Evolutionary conservation across 805 yeast species (phyloP).

Genomic region (Yarrowia deformans): DNA sequence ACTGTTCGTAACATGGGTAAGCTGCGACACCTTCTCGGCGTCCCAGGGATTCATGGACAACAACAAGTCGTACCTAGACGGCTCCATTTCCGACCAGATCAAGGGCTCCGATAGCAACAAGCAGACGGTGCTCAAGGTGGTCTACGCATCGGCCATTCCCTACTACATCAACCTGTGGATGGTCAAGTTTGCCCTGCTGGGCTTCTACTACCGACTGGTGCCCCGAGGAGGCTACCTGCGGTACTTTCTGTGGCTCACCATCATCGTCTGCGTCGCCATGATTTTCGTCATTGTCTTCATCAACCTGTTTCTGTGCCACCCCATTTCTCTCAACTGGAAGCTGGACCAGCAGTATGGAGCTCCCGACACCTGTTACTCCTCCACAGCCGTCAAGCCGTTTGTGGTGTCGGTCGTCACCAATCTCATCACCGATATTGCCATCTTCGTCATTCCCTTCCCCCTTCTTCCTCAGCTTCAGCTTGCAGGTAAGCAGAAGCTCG

Average conservation of each 20-base stretch:
- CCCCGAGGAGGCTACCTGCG: conserved; percentile 45
- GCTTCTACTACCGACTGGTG: conserved; percentile 46
- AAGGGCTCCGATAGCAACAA: conserved; percentile 39
- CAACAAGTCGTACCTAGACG: conserved; percentile 42
- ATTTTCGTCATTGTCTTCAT: conserved; percentile 42
- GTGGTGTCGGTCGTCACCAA: conserved; percentile 44
- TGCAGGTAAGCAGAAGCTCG: conserved; percentile 42
- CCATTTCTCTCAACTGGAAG: conserved; percentile 46
- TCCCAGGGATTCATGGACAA: conserved; percentile 45
- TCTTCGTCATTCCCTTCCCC: conserved; percentile 46
- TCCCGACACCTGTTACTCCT: conserved; percentile 43
- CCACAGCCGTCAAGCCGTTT: conserved; percentile 46
- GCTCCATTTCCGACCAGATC: conserved; percentile 40
- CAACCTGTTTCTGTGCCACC: conserved; percentile 45
- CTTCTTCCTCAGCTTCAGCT: conserved; percentile 43
- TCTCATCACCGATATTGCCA: conserved; percentile 44
- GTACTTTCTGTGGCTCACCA: conserved; percentile 41
- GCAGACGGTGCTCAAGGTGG: conserved; percentile 43
- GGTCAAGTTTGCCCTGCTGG: conserved; percentile 45
- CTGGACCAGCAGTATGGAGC: conserved; percentile 38
- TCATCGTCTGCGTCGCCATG: conserved; percentile 40
- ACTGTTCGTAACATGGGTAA: conserved; percentile 45
- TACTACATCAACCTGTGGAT: conserved; percentile 46
- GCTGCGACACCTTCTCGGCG: conserved; percentile 44
- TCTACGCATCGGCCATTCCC: conserved; percentile 46